Conservation (phyloP, 768 basidiomycete species). For the Termitomyces titanicus region DNA sequence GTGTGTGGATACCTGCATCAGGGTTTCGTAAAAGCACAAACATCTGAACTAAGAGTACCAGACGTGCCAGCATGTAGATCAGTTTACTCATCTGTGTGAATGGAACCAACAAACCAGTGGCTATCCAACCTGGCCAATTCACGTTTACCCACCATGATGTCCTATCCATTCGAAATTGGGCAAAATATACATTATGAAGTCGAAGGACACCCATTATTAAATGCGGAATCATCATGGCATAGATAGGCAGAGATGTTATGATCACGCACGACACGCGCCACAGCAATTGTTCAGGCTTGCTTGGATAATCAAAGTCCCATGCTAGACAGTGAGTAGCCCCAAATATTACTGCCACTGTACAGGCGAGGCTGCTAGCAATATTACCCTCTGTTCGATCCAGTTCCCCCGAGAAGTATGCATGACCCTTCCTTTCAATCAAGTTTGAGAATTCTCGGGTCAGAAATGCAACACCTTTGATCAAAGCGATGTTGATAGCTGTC, state of each 20-base stretch:
- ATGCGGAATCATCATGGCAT: neutral
- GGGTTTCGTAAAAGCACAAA: neutral
- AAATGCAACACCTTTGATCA: neutral
- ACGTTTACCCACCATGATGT: too few relatives aligned
- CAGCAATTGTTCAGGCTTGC: slow-evolving; percentile 13
- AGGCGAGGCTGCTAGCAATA: neutral
- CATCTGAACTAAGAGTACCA: neutral
- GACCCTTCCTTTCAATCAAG: too few relatives aligned
- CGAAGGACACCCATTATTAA: too few relatives aligned
- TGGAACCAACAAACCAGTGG: too few relatives aligned
- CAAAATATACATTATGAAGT: too few relatives aligned
- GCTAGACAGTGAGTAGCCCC: slow-evolving; percentile 23
- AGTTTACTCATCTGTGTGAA: neutral
- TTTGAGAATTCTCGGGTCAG: neutral
- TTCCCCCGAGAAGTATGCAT: neutral
- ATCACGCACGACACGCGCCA: slow-evolving; percentile 22
- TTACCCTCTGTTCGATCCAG: neutral
- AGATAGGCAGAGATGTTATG: slow-evolving; percentile 9
- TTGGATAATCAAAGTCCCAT: slow-evolving; percentile 24
- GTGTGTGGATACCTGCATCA: neutral
- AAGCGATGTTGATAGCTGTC: too few relatives aligned
- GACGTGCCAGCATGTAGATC: neutral
- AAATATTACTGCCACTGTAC: slow-evolving; percentile 11
- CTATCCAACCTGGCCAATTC: too few relatives aligned
- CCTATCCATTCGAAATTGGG: too few relatives aligned